These are phyloP conservation scores for Fusarium cyanostomum DNA, from an alignment of 2,329 filamentous ascomycete genomes.

Conservation along the genomic window DNA sequence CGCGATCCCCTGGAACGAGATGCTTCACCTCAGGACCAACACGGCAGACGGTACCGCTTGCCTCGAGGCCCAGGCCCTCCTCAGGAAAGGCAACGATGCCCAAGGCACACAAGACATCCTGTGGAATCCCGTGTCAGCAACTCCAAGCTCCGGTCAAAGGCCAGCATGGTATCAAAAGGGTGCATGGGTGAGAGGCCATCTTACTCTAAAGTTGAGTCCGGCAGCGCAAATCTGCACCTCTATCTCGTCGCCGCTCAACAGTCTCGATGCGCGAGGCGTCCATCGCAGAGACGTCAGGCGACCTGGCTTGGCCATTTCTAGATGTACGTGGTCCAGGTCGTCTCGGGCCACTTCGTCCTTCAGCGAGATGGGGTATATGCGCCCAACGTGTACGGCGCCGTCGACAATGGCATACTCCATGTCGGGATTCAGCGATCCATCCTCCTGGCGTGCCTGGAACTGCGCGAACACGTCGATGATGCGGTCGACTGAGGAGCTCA, in stretches of 20 bases:
- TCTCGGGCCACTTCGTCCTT: constrained; percentile 24
- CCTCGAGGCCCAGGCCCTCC: constrained; percentile 44
- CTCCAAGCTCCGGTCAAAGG: too few relatives aligned
- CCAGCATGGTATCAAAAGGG: too few relatives aligned
- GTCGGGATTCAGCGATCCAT: constrained; percentile 39
- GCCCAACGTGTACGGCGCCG: constrained; percentile 39
- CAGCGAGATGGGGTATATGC: constrained; percentile 42
- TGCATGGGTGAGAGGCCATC: too few relatives aligned
- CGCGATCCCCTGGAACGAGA: constrained; percentile 48
- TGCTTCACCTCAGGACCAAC: constrained; percentile 41
- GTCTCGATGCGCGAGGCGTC: constrained; percentile 1
- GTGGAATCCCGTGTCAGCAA: neutral
- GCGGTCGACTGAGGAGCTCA: constrained; percentile 8
- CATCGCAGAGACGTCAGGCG: constrained; percentile 37
- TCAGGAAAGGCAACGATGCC: constrained; percentile 40
- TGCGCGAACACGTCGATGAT: constrained; percentile 34
- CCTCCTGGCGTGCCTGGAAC: constrained; percentile 24
- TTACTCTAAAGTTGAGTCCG: constrained; percentile 36
- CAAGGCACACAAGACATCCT: constrained; percentile 52
- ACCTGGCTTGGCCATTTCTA: constrained; percentile 13
- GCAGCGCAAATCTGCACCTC: constrained; percentile 45
- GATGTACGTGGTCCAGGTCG: neutral
- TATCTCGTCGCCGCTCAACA: constrained; percentile 38
- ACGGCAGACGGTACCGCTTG: constrained; percentile 43
- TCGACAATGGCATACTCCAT: constrained; percentile 47